A percentile compares a stretch with the other conserved stretches of the same genome.
Evolutionary conservation across 176 grass and related monocot genomes (phyloP).

Genomic region (Pontederia paniculata): DNA sequence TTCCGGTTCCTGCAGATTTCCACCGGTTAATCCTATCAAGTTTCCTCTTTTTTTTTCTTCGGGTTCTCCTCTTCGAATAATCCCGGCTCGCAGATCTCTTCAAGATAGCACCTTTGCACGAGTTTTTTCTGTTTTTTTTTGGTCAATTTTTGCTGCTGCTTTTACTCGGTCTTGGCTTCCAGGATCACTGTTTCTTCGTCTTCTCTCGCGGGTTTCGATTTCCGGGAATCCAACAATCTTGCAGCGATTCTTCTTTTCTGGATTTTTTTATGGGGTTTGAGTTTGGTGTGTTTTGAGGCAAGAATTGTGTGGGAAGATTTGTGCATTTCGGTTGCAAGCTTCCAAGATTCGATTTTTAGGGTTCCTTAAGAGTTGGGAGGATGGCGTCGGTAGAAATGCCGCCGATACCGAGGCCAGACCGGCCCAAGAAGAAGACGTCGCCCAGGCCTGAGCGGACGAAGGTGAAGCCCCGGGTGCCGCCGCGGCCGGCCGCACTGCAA

Average conservation of each 20-base stretch:
- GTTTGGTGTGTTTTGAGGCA: constrained; percentile 5
- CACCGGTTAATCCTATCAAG: no score
- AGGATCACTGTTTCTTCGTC: no score
- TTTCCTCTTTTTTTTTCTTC: no score
- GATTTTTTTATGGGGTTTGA: neutral
- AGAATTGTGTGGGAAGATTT: neutral
- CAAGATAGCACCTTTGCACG: no score
- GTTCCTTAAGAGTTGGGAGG: constrained; percentile 6
- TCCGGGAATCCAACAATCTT: neutral
- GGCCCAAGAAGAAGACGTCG: neutral
- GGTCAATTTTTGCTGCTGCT: no score
- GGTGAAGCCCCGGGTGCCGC: constrained; percentile 33
- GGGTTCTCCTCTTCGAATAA: no score
- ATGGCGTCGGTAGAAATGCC: constrained; percentile 80
- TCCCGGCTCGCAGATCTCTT: no score
- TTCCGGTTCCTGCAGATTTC: no score
- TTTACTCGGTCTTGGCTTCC: no score
- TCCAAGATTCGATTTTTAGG: neutral
- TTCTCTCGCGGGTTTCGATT: no score
- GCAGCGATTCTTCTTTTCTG: neutral
- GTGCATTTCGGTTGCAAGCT: neutral
- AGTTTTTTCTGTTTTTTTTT: no score
- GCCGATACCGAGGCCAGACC: constrained; percentile 7
- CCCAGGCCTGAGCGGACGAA: constrained; percentile 25
- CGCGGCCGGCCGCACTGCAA: constrained; percentile 37